A percentile compares a stretch with the other conserved stretches of the same genome.
Evolutionary conservation across 1,284 basidiomycete genomes (phyloP).

Genomic region (Rhizopogon parksii): DNA sequence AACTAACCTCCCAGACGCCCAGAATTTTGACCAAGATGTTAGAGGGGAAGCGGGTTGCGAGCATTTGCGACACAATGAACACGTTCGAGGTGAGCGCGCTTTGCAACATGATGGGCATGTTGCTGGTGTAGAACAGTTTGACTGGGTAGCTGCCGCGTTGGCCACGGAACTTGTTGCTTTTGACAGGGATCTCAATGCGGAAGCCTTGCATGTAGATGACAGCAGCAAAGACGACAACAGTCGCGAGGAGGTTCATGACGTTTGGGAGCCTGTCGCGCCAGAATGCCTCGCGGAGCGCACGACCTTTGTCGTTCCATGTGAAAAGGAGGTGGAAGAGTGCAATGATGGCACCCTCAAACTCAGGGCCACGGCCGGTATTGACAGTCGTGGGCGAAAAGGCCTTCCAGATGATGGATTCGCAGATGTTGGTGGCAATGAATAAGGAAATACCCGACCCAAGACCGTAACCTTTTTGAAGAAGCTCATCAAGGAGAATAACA

Average conservation of each 20-base stretch:
- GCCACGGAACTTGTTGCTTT: slow-evolving; percentile 93
- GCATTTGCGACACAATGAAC: slow-evolving; percentile 96
- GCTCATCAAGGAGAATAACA: slow-evolving; percentile 96
- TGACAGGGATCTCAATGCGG: slow-evolving; percentile 97
- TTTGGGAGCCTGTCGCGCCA: slow-evolving; percentile 97
- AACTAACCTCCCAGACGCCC: slow-evolving; percentile 90
- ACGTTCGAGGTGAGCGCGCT: slow-evolving; percentile 91
- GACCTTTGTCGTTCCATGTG: slow-evolving; percentile 98
- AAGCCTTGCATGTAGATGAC: slow-evolving; percentile 99
- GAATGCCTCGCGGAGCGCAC: slow-evolving; percentile 96
- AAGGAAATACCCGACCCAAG: slow-evolving; percentile 97
- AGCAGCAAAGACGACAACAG: slow-evolving; percentile 84
- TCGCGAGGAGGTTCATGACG: slow-evolving; percentile 96
- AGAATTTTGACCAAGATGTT: slow-evolving; percentile 89
- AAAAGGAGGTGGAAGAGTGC: slow-evolving; percentile 97
- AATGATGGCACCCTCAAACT: slow-evolving; percentile 96
- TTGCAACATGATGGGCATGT: slow-evolving; percentile 99
- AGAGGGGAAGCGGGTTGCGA: slow-evolving; percentile 82
- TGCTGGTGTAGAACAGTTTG: slow-evolving; percentile 98
- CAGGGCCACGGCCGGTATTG: slow-evolving; percentile 96
- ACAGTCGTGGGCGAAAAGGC: slow-evolving; percentile 97
- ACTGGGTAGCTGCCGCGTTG: slow-evolving; percentile 94
- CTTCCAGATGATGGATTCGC: slow-evolving; percentile 99
- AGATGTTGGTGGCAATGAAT: slow-evolving; percentile 99
- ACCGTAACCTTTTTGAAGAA: slow-evolving; percentile 98